Evolutionary conservation across 163 green algal genomes (phyloP), one percentile per base, ranked within the genome.

Genomic region (Chloromonas sp.): DNA sequence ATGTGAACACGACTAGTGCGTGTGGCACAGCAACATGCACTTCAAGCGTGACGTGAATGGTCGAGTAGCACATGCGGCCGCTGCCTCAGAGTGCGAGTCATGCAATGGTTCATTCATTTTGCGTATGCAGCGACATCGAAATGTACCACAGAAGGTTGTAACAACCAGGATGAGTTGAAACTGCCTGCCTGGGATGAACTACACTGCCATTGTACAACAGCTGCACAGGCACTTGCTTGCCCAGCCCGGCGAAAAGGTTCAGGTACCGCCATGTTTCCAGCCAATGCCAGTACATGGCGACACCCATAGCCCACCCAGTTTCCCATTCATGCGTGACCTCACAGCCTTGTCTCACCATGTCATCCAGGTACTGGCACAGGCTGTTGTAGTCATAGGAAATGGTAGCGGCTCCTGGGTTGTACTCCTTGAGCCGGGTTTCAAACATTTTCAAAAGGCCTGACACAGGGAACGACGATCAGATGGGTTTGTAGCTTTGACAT

Each of bases 391-490:
- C 81, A 36, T 84, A 84, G 1, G 61, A 78, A 2, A 84, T 61
- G 61, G 14, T 78, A 2, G 61, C 61, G 61, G 81, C 14, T 14
- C 59, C 81, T 61, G 81, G 81, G 81, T 84, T 15, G 36, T 77
- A n/a, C 81, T 84, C 81, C 81, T 84, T 84, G 14, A 84, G 61
- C 1, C 61, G 61, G 0, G 61, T 77, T 61, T 84, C 81, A 78
- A 78, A 84, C 81, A 78, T 58, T 2, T 14, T 13, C 15, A 84
- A 15, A 2, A 84, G 5, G 14, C 81, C 81, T 84, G 81, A 79
- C 14, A 79, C 13, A 59, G 5, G 74, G 5, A 2, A 79, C 11
- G 5, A 2, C 14, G 5, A 5, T 3, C 74, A 11, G 13, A 79
- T 2, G 11, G 74, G 5, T 57, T 3, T 58, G n/a, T 3, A 61